These are phyloP conservation scores for Rhododendron molle DNA, from an alignment of 148 eudicot genomes.

Conservation along the genomic window DNA sequence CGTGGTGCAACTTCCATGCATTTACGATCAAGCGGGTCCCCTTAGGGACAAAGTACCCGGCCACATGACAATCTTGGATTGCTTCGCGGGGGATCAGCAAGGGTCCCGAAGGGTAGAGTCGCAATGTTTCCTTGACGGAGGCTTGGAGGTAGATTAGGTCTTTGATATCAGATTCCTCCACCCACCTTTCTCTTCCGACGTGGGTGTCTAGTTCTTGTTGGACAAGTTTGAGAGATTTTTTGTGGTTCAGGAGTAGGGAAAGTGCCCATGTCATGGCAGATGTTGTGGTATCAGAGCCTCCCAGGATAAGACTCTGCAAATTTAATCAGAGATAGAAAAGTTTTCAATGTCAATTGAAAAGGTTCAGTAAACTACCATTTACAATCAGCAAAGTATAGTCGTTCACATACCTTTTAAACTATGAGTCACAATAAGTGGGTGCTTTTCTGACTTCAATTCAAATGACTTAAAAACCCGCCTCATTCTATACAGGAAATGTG, in stretches of 20 bases:
- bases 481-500: too few species aligned
- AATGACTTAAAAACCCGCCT: too few species aligned
- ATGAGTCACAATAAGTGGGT: too few species aligned
- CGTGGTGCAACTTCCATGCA: neutral
- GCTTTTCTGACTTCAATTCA: too few species aligned
- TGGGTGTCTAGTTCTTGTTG: neutral
- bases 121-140: neutral
- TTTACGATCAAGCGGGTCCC: constrained; percentile 1
- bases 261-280: constrained; percentile 4
- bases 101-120: neutral
- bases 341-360: neutral
- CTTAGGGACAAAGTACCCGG: neutral
- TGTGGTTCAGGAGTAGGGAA: neutral
- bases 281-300: neutral
- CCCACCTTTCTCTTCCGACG: neutral
- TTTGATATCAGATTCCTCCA: neutral
- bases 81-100: neutral
- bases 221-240: neutral
- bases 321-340: neutral
- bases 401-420: too few species aligned
- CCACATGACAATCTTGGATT: neutral
- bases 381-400: too few species aligned
- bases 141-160: neutral
- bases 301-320: neutral
- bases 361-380: too few species aligned